phyloP scores from a whole-genome alignment of 352 stramenopile genomes.

The Globisporangium barbulae region DNA sequence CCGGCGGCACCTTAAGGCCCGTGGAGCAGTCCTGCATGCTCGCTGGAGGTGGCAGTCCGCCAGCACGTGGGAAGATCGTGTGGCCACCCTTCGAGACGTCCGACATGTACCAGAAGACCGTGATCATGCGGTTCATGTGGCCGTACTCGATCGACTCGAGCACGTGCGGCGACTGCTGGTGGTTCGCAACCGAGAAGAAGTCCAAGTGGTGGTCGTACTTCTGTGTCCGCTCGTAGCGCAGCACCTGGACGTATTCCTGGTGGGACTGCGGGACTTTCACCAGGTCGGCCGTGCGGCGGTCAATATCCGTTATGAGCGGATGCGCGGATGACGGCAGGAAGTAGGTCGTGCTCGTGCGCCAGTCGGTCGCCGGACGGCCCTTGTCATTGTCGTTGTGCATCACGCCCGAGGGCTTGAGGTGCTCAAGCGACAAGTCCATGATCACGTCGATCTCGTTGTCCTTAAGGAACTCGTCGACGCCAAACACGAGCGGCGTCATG shows the following conservation, averaged over 20 bases:
- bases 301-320: slow-evolving; percentile 41
- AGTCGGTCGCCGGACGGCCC: slow-evolving; percentile 54
- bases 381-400: slow-evolving; percentile 55
- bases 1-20: slow-evolving; percentile 49
- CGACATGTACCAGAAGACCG: slow-evolving; percentile 85
- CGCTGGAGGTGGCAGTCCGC: slow-evolving; percentile 33
- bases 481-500: slow-evolving; percentile 63
- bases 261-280: slow-evolving; percentile 52
- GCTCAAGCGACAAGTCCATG: slow-evolving; percentile 52
- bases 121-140: slow-evolving; percentile 79
- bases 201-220: slow-evolving; percentile 72
- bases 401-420: slow-evolving; percentile 55
- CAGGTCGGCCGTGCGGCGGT: slow-evolving; percentile 54
- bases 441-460: slow-evolving; percentile 74
- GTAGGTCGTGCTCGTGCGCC: slow-evolving; percentile 73
- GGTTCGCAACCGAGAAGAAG: slow-evolving; percentile 41
- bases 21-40: slow-evolving; percentile 52
- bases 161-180: slow-evolving; percentile 35
- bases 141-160: slow-evolving; percentile 53
- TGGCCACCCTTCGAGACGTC: slow-evolving; percentile 59
- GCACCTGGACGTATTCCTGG: slow-evolving; percentile 66
- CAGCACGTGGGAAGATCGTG: slow-evolving; percentile 61
- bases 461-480: slow-evolving; percentile 64
- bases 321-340: slow-evolving; percentile 53
- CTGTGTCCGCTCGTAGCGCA: slow-evolving; percentile 62